These are phyloP conservation scores for Russula brevipes DNA, from an alignment of 768 basidiomycete species.

Conservation along the genomic window DNA sequence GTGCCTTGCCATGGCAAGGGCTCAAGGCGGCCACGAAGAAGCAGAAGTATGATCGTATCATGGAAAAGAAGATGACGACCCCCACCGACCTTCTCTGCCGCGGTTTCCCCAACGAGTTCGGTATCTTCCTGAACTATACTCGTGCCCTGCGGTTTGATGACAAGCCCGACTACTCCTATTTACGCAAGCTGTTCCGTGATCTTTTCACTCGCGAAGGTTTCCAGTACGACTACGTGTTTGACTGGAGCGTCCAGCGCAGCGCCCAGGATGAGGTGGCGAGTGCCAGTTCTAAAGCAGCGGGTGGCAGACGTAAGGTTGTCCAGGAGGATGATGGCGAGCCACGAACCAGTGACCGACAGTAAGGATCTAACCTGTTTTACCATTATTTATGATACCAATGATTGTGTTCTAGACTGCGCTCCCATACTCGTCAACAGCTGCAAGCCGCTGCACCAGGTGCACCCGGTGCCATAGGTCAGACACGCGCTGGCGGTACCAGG, in stretches of 20 bases:
- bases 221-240: conserved; percentile 99
- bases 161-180: conserved; percentile 99
- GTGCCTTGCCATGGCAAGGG: conserved; percentile 97
- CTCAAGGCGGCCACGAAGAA: conserved; percentile 99
- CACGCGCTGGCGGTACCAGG: conserved; percentile 36
- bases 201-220: conserved; percentile 95
- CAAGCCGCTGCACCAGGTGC: conserved; percentile 51
- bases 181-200: conserved; percentile 98
- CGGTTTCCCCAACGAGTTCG: conserved; percentile 99
- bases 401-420: conserved; percentile 59
- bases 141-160: conserved; percentile 99
- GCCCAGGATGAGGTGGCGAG: conserved; percentile 60
- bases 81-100: conserved; percentile 95
- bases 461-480: conserved; percentile 45
- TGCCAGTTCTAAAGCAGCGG: conserved; percentile 55
- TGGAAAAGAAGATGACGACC: conserved; percentile 99
- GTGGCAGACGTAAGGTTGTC: conserved; percentile 71
- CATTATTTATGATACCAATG: conserved; percentile 20
- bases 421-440: conserved; percentile 79
- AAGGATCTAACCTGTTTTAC: conserved; percentile 36
- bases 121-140: conserved; percentile 98
- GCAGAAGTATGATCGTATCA: conserved; percentile 99
- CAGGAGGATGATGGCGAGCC: conserved; percentile 78
- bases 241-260: conserved; percentile 89
- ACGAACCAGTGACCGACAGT: conserved; percentile 79